Evolutionary conservation across 192 early-diverging fungal species (phyloP), one percentile per base, ranked within the genome.

Genomic region (Phlyctochytrium planicorne): DNA sequence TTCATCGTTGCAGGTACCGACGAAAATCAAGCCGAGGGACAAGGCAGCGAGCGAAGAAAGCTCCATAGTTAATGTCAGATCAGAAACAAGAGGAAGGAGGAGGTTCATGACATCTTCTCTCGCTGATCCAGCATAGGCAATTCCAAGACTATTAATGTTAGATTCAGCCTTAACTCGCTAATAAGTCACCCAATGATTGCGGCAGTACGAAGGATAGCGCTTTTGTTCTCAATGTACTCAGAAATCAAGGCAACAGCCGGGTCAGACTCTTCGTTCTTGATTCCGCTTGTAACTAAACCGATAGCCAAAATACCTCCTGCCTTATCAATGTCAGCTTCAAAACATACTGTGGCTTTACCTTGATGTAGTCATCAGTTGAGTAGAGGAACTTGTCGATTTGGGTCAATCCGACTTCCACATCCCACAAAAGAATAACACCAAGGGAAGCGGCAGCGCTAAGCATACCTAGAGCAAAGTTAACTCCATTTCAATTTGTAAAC

Each of bases 381-480:
- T 97, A 92, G 74, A 94, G 81, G 77, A 95, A 98, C 78, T 95
- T 94, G 83, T 98, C 97, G 59, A 99, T 91, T 65, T 93, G 84
- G 65, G 87, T 90, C 50, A 99, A 80, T 31, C 94, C 95, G 37
- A 81, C 81, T 61, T 96, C 94, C 2, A 95, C 89, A 73, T 98
- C 93, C 97, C 97, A 99, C 64, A 99, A 78, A 67, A 92, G 78
- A 65, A 99, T 92, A 74, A 89, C 77, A 29, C 97, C 97, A 53
- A 98, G 71, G 0, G 97, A 99, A 16, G 97, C 97, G 23, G 93
- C 84, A 4, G 97, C 93, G 75, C 93, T 94, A 62, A 94, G 83
- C 94, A 96, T 98, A 56, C 91, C 89, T 80, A 30, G 25, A 0
- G 24, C 56, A n/a, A 14, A 10, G 29, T 0, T 2, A 30, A 52